Percentiles rank a stretch among this genome's conserved stretches.
Evolutionary conservation across 2,329 filamentous ascomycete genomes (phyloP).

Genomic region (Microdochium trichocladiopsis): DNA sequence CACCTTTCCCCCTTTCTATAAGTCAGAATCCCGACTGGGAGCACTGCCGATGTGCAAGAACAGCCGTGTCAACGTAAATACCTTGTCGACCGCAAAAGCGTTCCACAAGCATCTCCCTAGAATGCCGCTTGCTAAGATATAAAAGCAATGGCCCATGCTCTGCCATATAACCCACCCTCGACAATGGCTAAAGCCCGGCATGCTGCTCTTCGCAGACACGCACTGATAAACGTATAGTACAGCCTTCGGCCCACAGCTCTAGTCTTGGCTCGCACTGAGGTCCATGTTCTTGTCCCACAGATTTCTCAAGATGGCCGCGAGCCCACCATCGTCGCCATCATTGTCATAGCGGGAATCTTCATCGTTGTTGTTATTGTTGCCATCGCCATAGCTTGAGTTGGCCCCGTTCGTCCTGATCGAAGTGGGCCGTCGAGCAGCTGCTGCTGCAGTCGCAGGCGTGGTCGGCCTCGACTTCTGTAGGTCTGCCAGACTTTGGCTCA

Average conservation of each 20-base stretch:
- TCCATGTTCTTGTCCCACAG: slow-evolving; percentile 57
- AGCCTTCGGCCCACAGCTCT: slow-evolving; percentile 6
- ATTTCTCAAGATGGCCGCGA: slow-evolving; percentile 44
- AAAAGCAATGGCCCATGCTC: too few species aligned
- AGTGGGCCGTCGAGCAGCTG: slow-evolving; percentile 24
- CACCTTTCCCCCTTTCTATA: too few species aligned
- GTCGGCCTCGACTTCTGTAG: slow-evolving; percentile 17
- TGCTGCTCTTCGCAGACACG: too few species aligned
- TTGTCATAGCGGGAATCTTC: slow-evolving; percentile 38
- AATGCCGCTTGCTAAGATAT: too few species aligned
- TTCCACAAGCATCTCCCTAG: too few species aligned
- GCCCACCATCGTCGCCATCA: slow-evolving; percentile 41
- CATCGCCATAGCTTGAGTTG: slow-evolving; percentile 37
- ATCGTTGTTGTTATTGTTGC: slow-evolving; percentile 32
- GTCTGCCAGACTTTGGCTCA: slow-evolving; percentile 32
- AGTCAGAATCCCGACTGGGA: too few species aligned
- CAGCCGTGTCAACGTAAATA: too few species aligned
- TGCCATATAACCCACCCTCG: too few species aligned
- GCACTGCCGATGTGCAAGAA: too few species aligned
- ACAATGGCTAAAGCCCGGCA: too few species aligned
- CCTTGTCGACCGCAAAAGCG: too few species aligned
- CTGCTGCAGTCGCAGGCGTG: slow-evolving; percentile 12
- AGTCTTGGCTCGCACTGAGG: slow-evolving; percentile 47
- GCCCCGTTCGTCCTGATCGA: slow-evolving; percentile 30
- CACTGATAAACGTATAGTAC: too few species aligned